These are phyloP conservation scores for Tuber umbilicatum DNA, from an alignment of 495 filamentous ascomycete genomes.

Conservation along the genomic window DNA sequence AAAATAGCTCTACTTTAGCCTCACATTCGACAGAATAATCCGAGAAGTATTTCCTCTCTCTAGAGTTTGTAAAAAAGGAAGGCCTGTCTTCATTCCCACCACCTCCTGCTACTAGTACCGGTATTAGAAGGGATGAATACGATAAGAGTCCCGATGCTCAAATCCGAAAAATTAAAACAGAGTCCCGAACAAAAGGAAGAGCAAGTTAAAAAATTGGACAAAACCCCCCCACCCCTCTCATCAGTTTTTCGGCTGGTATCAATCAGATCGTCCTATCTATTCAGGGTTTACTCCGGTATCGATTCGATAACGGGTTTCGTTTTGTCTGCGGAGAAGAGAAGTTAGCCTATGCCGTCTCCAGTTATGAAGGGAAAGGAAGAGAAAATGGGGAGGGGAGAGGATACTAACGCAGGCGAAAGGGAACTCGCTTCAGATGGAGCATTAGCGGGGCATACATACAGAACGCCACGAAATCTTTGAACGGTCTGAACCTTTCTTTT, in stretches of 20 bases:
- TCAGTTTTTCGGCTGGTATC: not conserved
- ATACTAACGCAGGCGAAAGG: slow-evolving; percentile 42
- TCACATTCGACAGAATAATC: not conserved
- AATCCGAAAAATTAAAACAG: not conserved
- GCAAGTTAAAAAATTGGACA: not conserved
- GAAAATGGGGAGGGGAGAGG: no score
- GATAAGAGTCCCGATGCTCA: not conserved
- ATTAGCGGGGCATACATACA: slow-evolving; percentile 50
- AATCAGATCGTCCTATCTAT: not conserved
- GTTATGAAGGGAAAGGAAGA: not conserved
- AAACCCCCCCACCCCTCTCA: not conserved
- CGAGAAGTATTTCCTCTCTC: not conserved
- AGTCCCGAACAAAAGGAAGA: not conserved
- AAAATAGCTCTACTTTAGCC: not conserved
- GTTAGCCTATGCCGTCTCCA: slow-evolving; percentile 19
- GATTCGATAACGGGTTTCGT: slow-evolving; percentile 33
- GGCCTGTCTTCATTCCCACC: not conserved
- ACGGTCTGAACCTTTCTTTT: slow-evolving; percentile 52
- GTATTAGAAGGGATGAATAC: not conserved
- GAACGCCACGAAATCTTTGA: slow-evolving; percentile 62
- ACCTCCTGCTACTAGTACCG: not conserved
- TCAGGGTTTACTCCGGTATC: slow-evolving; percentile 29
- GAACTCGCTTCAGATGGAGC: slow-evolving; percentile 41
- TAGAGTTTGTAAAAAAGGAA: not conserved
- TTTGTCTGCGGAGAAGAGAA: slow-evolving; percentile 24